phyloP scores from a whole-genome alignment of 495 filamentous ascomycete species.

The Daldinia decipiens region DNA sequence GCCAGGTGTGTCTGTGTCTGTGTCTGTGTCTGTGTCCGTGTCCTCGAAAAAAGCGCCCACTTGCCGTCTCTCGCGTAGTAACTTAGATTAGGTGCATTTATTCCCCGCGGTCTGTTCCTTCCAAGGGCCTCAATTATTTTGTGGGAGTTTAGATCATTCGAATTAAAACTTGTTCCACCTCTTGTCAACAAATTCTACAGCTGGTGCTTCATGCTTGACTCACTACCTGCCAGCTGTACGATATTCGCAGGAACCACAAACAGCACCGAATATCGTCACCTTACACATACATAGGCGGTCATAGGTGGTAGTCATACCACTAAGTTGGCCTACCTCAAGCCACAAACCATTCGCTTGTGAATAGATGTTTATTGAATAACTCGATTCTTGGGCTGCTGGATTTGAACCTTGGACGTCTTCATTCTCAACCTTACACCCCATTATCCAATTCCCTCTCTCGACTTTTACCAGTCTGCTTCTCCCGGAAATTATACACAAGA shows the following conservation, averaged over 20 bases:
- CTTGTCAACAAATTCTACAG: background rate
- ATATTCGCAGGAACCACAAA: background rate
- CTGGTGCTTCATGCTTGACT: background rate
- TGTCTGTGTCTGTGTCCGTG: no score
- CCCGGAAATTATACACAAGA: background rate
- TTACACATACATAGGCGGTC: background rate
- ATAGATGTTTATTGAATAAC: background rate
- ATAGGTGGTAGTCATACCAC: background rate
- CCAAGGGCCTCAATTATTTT: background rate
- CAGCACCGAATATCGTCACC: background rate
- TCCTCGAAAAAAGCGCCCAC: background rate
- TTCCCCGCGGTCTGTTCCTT: background rate
- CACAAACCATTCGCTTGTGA: background rate
- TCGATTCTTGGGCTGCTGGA: background rate
- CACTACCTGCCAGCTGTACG: background rate
- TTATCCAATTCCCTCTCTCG: background rate
- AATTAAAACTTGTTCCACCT: no score
- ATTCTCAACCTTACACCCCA: background rate
- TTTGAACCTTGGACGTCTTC: background rate
- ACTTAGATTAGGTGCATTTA: background rate
- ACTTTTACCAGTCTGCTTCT: constrained; percentile 3
- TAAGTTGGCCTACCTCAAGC: background rate
- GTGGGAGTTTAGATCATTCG: no score
- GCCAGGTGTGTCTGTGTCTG: background rate
- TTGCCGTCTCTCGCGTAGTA: background rate